Evolutionary conservation across 2,329 filamentous ascomycete genomes (phyloP), one percentile per base, ranked within the genome.

Genomic region (Verticillium alfalfae): DNA sequence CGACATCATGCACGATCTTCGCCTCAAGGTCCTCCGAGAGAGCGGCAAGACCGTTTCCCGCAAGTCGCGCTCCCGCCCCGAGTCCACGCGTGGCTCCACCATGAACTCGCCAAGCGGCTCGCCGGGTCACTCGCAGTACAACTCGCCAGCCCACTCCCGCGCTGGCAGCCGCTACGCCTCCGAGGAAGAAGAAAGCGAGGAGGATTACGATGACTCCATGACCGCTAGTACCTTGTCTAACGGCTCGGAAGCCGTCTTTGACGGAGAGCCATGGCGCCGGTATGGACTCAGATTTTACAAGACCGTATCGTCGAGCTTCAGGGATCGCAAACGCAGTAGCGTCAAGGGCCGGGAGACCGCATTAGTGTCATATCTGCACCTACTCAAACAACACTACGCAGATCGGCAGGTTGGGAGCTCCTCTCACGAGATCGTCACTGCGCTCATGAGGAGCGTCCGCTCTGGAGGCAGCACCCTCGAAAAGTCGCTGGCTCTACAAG

Each of bases 321-420:
- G 60, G 60, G 81, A 84, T 64, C 88, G 91, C 68, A 96, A 96
- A 80, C 87, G 89, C 66, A 92, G 88, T 74, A 92, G 88, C 66
- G 84, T 83, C 31, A 85, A 90, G 65, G 86, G 87, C 26, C 86
- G 92, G 59, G 89, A 92, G 68, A 80, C 85, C 49, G 83, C 82
- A 36, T 77, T 93, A 57, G 78, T 78, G 55, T 80, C 79, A 1
- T 92, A 88, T 71, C 81, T 83, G 49, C 83, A 88, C 59, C 80
- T 91, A 22, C 73, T 93, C 59, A 90, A 88, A 64, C 82, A 85
- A 56, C 87, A 90, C 68, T 92, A 85, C 70, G 84, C 88, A 60
- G 80, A 85, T 65, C 82, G 87, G 59, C 78, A 88, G 67, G 79
- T 93, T 18, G 82, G 85, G 63, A 72, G 74, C 12, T 83, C 82